A percentile compares a stretch with the other conserved stretches of the same genome.
These are phyloP conservation scores for Nothomitra cinnamomea DNA, from an alignment of 2,329 filamentous ascomycete genomes.

Conservation along the genomic window DNA sequence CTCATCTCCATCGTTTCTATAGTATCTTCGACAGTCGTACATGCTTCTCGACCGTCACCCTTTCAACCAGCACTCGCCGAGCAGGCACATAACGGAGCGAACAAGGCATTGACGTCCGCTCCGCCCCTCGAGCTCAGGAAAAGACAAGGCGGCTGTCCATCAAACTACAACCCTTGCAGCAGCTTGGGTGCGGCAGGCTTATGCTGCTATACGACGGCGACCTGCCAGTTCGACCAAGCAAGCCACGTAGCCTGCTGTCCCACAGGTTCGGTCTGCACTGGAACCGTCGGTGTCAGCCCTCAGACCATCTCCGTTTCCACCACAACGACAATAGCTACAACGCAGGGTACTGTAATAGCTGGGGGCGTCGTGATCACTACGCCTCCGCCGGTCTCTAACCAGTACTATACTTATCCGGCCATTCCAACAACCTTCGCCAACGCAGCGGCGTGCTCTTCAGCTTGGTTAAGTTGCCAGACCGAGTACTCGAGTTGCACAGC, in stretches of 20 bases:
- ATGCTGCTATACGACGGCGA: conserved; percentile 36
- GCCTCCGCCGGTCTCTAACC: conserved; percentile 28
- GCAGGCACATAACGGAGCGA: neutral
- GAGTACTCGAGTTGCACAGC: conserved; percentile 28
- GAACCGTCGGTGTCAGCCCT: conserved; percentile 26
- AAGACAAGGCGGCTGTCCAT: conserved; percentile 26
- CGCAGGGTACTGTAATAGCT: conserved; percentile 13
- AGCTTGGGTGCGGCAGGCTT: conserved; percentile 33
- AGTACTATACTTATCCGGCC: conserved; percentile 33
- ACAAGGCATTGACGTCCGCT: neutral
- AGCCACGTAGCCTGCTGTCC: conserved; percentile 46
- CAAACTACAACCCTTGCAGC: conserved; percentile 33
- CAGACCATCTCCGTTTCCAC: conserved; percentile 14
- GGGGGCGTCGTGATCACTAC: conserved; percentile 12
- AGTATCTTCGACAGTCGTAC: neutral
- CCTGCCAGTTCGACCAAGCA: conserved; percentile 37
- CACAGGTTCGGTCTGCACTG: conserved; percentile 38
- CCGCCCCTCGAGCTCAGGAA: neutral
- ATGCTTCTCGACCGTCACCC: neutral
- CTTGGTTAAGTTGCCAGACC: conserved; percentile 34
- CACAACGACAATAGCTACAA: conserved; percentile 12
- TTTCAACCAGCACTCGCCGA: neutral
- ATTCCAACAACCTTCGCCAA: conserved; percentile 36
- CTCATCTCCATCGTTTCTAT: neutral
- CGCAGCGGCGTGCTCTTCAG: conserved; percentile 33